Percentiles rank a stretch among this genome's conserved stretches.
These are phyloP conservation scores for Apiotrichum laibachii DNA, from an alignment of 1,284 basidiomycete genomes.

Conservation along the genomic window DNA sequence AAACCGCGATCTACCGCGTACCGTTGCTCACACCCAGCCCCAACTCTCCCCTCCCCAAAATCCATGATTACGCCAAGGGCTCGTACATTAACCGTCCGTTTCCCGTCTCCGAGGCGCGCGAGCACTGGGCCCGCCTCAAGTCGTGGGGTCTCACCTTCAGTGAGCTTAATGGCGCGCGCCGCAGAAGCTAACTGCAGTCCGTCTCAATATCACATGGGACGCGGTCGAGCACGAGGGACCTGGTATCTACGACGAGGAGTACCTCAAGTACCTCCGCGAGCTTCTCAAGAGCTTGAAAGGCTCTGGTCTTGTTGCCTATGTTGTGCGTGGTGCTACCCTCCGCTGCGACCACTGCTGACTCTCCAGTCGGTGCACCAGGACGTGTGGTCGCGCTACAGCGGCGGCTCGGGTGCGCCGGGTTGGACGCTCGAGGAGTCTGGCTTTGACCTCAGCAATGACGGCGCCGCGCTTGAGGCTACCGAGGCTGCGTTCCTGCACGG, in stretches of 20 bases:
- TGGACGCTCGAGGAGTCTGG: constrained; percentile 83
- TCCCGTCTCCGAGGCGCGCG: constrained; percentile 73
- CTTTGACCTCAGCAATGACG: constrained; percentile 62
- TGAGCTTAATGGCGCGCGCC: constrained; percentile 48
- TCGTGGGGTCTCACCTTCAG: constrained; percentile 84
- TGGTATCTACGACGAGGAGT: constrained; percentile 79
- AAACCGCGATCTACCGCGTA: too few relatives aligned
- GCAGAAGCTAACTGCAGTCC: constrained; percentile 57
- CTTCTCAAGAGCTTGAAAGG: constrained; percentile 73
- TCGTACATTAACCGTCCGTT: constrained; percentile 82
- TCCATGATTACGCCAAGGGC: constrained; percentile 57
- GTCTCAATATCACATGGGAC: constrained; percentile 94
- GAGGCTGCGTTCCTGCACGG: constrained; percentile 82
- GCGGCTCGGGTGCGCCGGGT: constrained; percentile 86
- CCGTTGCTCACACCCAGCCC: constrained; percentile 53
- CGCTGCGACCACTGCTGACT: neutral
- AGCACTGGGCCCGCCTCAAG: constrained; percentile 73
- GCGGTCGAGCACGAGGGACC: constrained; percentile 86
- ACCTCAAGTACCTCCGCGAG: constrained; percentile 72
- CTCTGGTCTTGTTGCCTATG: constrained; percentile 77
- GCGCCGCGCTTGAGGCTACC: constrained; percentile 66
- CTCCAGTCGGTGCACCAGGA: constrained; percentile 75
- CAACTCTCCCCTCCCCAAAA: constrained; percentile 17
- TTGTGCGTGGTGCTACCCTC: constrained; percentile 61
- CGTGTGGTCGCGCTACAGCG: constrained; percentile 92